A percentile compares a stretch with the other conserved stretches of the same genome.
These are phyloP conservation scores for Cryphonectria nitschkei DNA, from an alignment of 2,329 filamentous ascomycete genomes.

Conservation along the genomic window DNA sequence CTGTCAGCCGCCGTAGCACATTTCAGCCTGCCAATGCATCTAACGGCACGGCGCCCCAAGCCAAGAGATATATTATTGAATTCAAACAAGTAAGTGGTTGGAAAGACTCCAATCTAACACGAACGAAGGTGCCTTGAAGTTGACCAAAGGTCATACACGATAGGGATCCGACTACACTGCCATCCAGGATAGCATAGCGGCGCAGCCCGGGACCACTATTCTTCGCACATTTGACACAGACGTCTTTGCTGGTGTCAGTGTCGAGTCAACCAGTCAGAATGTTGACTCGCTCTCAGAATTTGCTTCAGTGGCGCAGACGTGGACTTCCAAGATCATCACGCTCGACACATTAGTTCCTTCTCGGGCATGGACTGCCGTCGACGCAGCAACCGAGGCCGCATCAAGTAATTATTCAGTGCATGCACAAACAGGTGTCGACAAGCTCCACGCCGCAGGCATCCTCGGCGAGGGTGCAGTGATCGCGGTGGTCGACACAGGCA, in stretches of 20 bases:
- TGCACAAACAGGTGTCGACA: conserved; percentile 31
- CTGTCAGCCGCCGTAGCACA: neutral
- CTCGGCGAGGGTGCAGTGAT: conserved; percentile 31
- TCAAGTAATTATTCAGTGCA: conserved; percentile 32
- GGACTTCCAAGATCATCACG: conserved; percentile 20
- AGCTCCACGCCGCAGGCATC: conserved; percentile 30
- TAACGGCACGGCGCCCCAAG: conserved; percentile 15
- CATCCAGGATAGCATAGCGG: conserved; percentile 14
- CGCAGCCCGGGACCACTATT: conserved; percentile 15
- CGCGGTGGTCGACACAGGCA: conserved; percentile 33
- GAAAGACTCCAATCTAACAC: neutral
- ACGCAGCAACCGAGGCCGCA: conserved; percentile 16
- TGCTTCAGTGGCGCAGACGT: conserved; percentile 18
- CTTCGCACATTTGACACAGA: conserved; percentile 20
- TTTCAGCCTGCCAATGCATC: conserved; percentile 12
- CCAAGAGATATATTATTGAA: conserved; percentile 19
- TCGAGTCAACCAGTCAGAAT: conserved; percentile 20
- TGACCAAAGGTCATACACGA: neutral
- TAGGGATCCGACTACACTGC: conserved; percentile 17
- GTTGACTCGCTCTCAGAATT: conserved; percentile 19
- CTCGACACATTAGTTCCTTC: conserved; percentile 13
- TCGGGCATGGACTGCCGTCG: conserved; percentile 19
- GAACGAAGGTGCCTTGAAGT: neutral
- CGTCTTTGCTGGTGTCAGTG: conserved; percentile 25
- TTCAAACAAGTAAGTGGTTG: conserved; percentile 5